phyloP scores from a whole-genome alignment of 345 rosid genomes.

The Hypericum perforatum region DNA sequence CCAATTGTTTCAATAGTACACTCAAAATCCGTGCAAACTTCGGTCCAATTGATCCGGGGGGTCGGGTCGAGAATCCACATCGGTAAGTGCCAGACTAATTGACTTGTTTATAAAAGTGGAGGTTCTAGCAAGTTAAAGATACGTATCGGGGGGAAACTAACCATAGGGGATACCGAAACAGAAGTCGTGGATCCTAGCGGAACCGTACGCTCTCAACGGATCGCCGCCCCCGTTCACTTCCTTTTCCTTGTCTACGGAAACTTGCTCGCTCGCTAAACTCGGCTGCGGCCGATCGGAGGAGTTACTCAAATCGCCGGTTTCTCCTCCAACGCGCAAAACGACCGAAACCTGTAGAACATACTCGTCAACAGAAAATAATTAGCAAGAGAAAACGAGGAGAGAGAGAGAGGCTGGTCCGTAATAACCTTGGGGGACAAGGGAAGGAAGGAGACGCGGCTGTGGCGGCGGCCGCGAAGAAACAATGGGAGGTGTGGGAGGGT shows the following conservation, averaged over 20 bases:
- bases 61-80: slow-evolving; percentile 6
- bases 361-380: no score
- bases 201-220: slow-evolving; percentile 28
- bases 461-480: no score
- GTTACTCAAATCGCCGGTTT: slow-evolving; percentile 23
- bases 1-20: no score
- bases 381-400: no score
- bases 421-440: no score
- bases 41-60: no score
- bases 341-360: slow-evolving; percentile 29
- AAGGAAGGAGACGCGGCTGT: no score
- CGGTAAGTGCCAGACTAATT: slow-evolving; percentile 1
- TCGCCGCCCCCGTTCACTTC: slow-evolving; percentile 14
- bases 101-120: no score
- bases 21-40: no score
- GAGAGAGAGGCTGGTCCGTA: no score
- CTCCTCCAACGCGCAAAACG: slow-evolving; percentile 41
- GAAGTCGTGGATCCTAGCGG: slow-evolving; percentile 82
- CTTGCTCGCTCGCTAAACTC: slow-evolving; percentile 18
- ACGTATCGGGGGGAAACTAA: slow-evolving; percentile 22
- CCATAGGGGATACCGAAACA: slow-evolving; percentile 96
- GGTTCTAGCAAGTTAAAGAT: no score
- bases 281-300: slow-evolving; percentile 38
- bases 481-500: no score
- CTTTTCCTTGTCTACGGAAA: slow-evolving; percentile 18